These are phyloP conservation scores for Epicoccum nigrum DNA, from an alignment of 2,329 filamentous ascomycete genomes.

Conservation along the genomic window DNA sequence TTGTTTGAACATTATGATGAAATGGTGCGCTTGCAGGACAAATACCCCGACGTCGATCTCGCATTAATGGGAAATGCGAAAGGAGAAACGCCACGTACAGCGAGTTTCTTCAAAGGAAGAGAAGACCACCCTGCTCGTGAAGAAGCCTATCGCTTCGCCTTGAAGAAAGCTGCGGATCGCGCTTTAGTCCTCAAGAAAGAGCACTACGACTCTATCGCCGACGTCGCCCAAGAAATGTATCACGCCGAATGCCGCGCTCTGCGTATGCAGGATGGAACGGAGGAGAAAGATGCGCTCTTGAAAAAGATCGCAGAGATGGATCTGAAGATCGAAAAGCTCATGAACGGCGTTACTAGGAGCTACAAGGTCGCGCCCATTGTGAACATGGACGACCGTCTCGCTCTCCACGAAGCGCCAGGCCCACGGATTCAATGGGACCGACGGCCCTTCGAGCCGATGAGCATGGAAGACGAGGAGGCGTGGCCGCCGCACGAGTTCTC, in stretches of 20 bases:
- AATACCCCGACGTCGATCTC: conserved; percentile 24
- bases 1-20: conserved; percentile 17
- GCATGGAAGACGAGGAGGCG: conserved; percentile 65
- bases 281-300: conserved; percentile 27
- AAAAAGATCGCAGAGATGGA: conserved; percentile 49
- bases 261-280: conserved; percentile 24
- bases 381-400: conserved; percentile 39
- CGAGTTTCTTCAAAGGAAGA: not conserved
- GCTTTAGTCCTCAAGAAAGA: conserved; percentile 7
- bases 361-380: conserved; percentile 9
- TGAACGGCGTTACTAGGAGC: conserved; percentile 7
- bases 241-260: conserved; percentile 37
- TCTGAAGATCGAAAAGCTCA: conserved; percentile 14
- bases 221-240: conserved; percentile 37
- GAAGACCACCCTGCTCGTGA: conserved; percentile 15
- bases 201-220: conserved; percentile 24
- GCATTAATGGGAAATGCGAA: conserved; percentile 1
- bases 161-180: conserved; percentile 7
- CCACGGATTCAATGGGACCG: conserved; percentile 65
- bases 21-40: conserved; percentile 11
- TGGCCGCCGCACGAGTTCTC: conserved; percentile 65
- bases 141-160: conserved; percentile 4
- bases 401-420: conserved; percentile 24
- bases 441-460: conserved; percentile 72
- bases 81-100: not conserved